Conservation (phyloP, 1,139 yeast genomes). For the Debaryomyces coudertii region DNA sequence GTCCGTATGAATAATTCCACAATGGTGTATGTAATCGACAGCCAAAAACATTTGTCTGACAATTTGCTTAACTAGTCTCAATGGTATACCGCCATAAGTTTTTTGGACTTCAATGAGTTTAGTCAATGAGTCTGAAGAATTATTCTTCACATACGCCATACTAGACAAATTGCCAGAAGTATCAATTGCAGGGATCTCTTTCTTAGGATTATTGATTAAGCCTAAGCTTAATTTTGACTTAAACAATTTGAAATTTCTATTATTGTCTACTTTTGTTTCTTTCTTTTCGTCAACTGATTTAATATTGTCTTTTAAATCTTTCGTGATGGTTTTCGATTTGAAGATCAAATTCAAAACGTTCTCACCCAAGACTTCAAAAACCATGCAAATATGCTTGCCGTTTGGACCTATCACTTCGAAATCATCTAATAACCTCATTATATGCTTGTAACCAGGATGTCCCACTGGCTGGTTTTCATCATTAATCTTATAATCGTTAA, state of each 20-base stretch:
- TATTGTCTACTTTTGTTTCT: conserved; percentile 1
- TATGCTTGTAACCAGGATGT: conserved; percentile 44
- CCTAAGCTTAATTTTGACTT: conserved; percentile 32
- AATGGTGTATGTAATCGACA: conserved; percentile 45
- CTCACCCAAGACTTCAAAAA: conserved; percentile 48
- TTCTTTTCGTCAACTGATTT: background rate
- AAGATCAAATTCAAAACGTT: conserved; percentile 43
- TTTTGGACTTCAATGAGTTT: conserved; percentile 18
- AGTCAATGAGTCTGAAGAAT: conserved; percentile 17
- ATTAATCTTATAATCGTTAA: conserved; percentile 13
- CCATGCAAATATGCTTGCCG: conserved; percentile 49
- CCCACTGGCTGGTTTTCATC: conserved; percentile 14
- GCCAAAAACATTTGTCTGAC: conserved; percentile 42
- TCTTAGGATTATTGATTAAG: conserved; percentile 14
- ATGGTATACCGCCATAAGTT: conserved; percentile 38
- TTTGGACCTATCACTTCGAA: conserved; percentile 46
- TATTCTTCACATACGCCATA: background rate
- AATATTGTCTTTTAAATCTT: background rate
- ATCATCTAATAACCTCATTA: conserved; percentile 45
- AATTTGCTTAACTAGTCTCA: conserved; percentile 40
- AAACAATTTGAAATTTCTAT: conserved; percentile 27
- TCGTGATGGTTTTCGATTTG: conserved; percentile 27
- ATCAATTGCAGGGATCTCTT: background rate
- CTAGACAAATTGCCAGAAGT: background rate
- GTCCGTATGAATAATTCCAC: conserved; percentile 50